Evolutionary conservation across 768 basidiomycete species (phyloP).

Genomic region (Boletus fagicola): DNA sequence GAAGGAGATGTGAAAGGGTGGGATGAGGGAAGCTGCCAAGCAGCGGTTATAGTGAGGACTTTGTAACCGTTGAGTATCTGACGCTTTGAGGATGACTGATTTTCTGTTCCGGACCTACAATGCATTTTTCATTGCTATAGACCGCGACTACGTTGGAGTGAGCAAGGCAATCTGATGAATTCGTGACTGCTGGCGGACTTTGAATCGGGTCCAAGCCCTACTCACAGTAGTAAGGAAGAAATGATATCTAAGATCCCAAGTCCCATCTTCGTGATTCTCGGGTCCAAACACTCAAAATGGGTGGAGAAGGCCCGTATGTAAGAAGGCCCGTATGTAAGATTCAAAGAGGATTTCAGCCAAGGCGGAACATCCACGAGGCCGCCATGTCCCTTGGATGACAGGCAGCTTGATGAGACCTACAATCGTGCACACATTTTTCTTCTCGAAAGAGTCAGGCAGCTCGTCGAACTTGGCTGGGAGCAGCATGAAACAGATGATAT

Average conservation of each 20-base stretch:
- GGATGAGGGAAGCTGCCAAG: neutral
- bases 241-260: neutral
- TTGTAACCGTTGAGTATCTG: no score
- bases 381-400: neutral
- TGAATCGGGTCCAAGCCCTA: no score
- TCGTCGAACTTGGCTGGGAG: conserved; percentile 1
- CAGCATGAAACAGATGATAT: neutral
- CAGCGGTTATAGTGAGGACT: neutral
- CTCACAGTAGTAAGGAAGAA: no score
- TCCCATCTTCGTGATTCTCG: neutral
- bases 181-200: no score
- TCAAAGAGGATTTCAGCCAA: neutral
- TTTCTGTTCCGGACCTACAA: no score
- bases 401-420: conserved; percentile 1
- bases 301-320: conserved; percentile 9
- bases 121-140: no score
- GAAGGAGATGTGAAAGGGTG: neutral
- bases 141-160: no score
- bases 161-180: no score
- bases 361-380: neutral
- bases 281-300: neutral
- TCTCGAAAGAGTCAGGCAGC: neutral
- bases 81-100: no score
- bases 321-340: conserved; percentile 5
- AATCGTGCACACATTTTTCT: neutral